Base-by-base conservation (phyloP, 1,284 basidiomycete species). In the Trichosporon faecale region DNA sequence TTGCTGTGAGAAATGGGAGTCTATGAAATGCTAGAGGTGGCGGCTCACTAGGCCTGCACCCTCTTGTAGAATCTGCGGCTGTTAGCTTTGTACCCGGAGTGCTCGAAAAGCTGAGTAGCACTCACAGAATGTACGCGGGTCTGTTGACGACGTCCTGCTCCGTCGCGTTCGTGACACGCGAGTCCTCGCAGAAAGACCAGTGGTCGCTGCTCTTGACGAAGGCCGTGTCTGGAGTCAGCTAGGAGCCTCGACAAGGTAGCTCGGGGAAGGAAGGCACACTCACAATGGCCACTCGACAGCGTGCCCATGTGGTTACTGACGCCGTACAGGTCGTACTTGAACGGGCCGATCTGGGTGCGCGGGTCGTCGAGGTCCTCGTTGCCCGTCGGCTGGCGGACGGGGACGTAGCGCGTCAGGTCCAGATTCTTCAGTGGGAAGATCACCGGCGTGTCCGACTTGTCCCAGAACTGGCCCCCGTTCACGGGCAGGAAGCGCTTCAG, bases 401-500 rank as follows among this genome's bases (percentile, higher is more conserved):
- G 96, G 87, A 99, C 91, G 81, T 94, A 96, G 77, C 91, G 89
- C 27, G 94, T 96, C 63, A 99, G 84, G 79, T 99, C 96, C 44
- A 99, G 86, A 35, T 85, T 84, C 70, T 89, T 89, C 70, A 92
- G 85, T 8, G 96, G 96, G 83, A 94, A 99, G 72, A 95, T 91
- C 67, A 95, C 91, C 68, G 89, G 88, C 7, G 93, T 94, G 82
- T 95, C 93, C 68, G 94, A 89, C 85, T 98, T 98, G 85, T 98
- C 95, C 64, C 94, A 95, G 83, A 96, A 97, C 16, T 70, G 67
- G 1, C 91, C 90, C 0, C 95, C 95, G 69, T 82, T 80, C 75
- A 93, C 91, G 73, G 91, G 91, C 64, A 92, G 92, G 85, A 99
- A 99, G 37, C 97, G 89, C 80, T 99, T 99, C 55, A 99, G 87